Conservation (phyloP, 805 yeast species). For the Lipomyces mesembrius region DNA sequence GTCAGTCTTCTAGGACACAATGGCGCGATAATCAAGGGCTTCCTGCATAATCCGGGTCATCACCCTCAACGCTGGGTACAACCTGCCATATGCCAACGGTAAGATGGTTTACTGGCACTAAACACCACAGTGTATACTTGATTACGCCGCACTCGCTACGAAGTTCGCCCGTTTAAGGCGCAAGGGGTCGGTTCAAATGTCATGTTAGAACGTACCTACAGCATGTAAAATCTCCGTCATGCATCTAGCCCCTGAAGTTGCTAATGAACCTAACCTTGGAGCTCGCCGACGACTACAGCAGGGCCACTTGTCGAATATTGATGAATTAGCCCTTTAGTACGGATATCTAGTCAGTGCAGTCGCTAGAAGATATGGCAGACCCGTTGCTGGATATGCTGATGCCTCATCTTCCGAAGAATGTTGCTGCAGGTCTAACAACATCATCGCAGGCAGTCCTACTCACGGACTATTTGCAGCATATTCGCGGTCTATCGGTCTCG, state of each 20-base stretch:
- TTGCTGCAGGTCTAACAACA: not conserved
- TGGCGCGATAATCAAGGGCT: too few relatives aligned
- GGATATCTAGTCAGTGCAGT: not conserved
- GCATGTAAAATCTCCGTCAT: too few relatives aligned
- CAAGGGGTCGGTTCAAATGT: not conserved
- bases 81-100: too few relatives aligned
- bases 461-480: conserved; percentile 38
- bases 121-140: not conserved
- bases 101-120: not conserved
- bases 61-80: too few relatives aligned
- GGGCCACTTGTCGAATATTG: not conserved
- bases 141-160: not conserved
- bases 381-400: conserved; percentile 39
- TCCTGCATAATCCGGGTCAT: too few relatives aligned
- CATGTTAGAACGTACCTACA: not conserved
- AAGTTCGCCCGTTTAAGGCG: not conserved
- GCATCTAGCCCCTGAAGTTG: not conserved
- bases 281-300: not conserved
- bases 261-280: not conserved
- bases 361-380: conserved; percentile 29
- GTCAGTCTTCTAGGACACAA: too few relatives aligned
- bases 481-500: conserved; percentile 37
- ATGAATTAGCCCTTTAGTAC: not conserved
- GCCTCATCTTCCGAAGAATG: conserved; percentile 28
- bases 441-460: conserved; percentile 7